Evolutionary conservation across 2,329 filamentous ascomycete genomes (phyloP), one percentile per base, ranked within the genome.

Genomic region (Didymella sp.): DNA sequence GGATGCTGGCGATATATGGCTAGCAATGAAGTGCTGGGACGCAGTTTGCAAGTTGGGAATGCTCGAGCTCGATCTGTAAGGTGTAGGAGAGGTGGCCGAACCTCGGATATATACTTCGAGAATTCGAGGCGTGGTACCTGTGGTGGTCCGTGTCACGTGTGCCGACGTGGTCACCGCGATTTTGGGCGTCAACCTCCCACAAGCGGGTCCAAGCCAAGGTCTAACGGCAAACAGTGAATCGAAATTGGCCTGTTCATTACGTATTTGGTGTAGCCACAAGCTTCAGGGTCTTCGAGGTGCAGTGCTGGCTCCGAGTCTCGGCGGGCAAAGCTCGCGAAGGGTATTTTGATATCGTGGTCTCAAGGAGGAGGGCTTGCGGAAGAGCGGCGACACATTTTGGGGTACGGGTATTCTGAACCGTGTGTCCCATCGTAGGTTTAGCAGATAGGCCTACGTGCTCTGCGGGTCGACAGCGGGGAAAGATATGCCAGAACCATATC

Each of bases 121-220:
- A 9, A 4, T 38, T 38, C 35, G 35, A 21, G 35, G 35, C 19
- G 35, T 38, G 19, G 35, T 22, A 19, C 11, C 35, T 17, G 31
- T 38, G 31, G 8, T 28, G 44, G 45, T 21, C 35, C 15, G 15
- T 38, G 38, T 49, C 51, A 49, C 51, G 51, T 49, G 51, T 43
- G 51, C 11, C 12, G 17, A 21, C 38, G 15, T 49, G 5, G n/a
- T 44, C 51, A 49, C 51, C 40, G 35, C 35, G 35, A 19, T 5
- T 38, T 38, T 12, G 17, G 19, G 19, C 35, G 11, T 21, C 19
- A 13, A 38, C 4, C 17, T 4, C 8, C 33, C 17, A 37, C 6
- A 19, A 37, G 35, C 13, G 35, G 35, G 35, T 21, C 35, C 35
- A 38, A 2, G 17, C 6, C 3, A 11, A 38, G 35, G 19, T 1